Evolutionary conservation across 495 filamentous ascomycete genomes (phyloP), one percentile per base, ranked within the genome.

Genomic region (Penicillium ucsense): DNA sequence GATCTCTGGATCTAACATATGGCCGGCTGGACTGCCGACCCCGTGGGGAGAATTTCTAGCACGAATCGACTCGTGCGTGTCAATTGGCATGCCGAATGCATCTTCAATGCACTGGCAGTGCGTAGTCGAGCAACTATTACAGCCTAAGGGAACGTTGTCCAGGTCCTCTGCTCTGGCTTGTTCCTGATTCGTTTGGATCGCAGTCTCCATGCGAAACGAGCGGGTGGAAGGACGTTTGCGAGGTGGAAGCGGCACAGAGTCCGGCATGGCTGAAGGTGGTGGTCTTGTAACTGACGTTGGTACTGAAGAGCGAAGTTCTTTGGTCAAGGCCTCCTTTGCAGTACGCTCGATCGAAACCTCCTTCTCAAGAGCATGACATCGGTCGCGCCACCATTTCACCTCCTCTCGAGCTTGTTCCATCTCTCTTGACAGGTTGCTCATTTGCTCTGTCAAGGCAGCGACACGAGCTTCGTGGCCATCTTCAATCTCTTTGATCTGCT

Each of bases 61-160:
- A 30, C 54, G 55, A 31, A 54, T 45, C 2, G 56, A 55, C 41
- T 60, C 59, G 35, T 56, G 56, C 5, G 60, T 60, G 34, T 63
- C 61, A 28, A 66, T 55, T 0, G 61, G 63, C 50, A 66, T 70
- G n/a, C 53, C 60, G 32, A 86, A 74, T 1, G 76, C 75, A 54
- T 84, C 81, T 45, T 88, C 84, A 8, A 90, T 73, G 54, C 86
- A 90, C 51, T 82, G 76, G 52, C 86, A 90, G 51, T 78, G 51
- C 55, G 47, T 69, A 62, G 40, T 73, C 9, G 74, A 78, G 57
- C 86, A 90, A 30, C 78, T 76, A 30, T 75, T 78, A 59, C 85
- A 90, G 1, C 80, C 82, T 35, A 78, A 51, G 0, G 73, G 59
- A 6, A 70, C 55, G 20, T 67, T 68, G 27, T 68, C 59, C 10